These are phyloP conservation scores for Talaromyces verruculosus DNA, from an alignment of 2,329 filamentous ascomycete species.

Conservation along the genomic window DNA sequence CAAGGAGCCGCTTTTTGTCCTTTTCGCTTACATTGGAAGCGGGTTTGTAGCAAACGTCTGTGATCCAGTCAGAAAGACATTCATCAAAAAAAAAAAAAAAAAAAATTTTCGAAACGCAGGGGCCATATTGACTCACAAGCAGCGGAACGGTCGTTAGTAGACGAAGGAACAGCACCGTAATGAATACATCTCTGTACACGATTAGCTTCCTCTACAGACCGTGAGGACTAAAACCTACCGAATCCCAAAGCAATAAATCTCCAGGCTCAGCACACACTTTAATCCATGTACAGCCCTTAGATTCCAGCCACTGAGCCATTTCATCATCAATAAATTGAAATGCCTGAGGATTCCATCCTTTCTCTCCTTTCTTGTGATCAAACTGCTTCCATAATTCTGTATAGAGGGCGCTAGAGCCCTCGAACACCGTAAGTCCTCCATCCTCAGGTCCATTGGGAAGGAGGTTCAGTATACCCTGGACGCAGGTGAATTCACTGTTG, in stretches of 20 bases:
- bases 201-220: neutral
- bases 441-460: neutral
- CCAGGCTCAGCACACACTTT: slow-evolving; percentile 1
- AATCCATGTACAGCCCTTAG: neutral
- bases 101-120: neutral
- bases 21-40: neutral
- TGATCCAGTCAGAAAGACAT: neutral
- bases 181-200: neutral
- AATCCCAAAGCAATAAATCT: neutral
- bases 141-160: neutral
- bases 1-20: neutral
- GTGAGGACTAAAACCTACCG: neutral
- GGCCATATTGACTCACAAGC: neutral
- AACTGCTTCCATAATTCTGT: neutral
- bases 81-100: neutral
- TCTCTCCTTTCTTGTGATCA: neutral
- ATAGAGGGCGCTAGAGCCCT: neutral
- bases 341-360: neutral
- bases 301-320: neutral
- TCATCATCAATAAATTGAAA: slow-evolving; percentile 3
- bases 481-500: neutral
- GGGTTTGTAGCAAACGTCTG: neutral
- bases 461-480: neutral
- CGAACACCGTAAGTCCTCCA: neutral
- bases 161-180: neutral